Evolutionary conservation across 768 basidiomycete species (phyloP).

Genomic region (Dendrothele bispora): DNA sequence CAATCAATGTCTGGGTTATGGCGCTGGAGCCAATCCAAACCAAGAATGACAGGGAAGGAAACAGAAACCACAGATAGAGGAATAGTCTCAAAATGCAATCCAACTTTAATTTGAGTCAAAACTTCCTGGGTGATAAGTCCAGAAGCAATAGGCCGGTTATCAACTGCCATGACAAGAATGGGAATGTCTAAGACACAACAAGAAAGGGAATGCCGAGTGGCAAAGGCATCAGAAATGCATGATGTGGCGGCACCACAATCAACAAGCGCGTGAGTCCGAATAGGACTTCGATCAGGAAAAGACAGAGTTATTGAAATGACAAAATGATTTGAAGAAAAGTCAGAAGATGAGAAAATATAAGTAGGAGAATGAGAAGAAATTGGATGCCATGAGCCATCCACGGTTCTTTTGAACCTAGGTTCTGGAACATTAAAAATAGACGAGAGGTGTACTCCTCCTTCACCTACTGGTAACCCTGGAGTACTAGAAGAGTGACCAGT

Average conservation of each 20-base stretch:
- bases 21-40: constrained; percentile 34
- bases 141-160: constrained; percentile 37
- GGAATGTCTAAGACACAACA: constrained; percentile 28
- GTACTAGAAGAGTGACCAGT: constrained; percentile 12
- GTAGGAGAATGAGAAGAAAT: neutral
- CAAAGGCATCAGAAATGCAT: constrained; percentile 40
- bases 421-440: neutral
- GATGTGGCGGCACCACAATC: constrained; percentile 23
- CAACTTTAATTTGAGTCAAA: constrained; percentile 24
- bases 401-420: neutral
- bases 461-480: constrained; percentile 15
- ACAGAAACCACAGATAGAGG: constrained; percentile 30
- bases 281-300: constrained; percentile 18
- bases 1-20: constrained; percentile 38
- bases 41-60: constrained; percentile 34
- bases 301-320: constrained; percentile 17
- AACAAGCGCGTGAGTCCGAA: constrained; percentile 21
- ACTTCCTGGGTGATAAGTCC: constrained; percentile 40
- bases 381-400: neutral
- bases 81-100: constrained; percentile 28
- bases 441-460: constrained; percentile 4
- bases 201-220: constrained; percentile 30
- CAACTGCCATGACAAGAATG: constrained; percentile 34
- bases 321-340: constrained; percentile 18
- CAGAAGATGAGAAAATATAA: constrained; percentile 8